These are phyloP conservation scores for Pestalotiopsis sp. DNA, from an alignment of 2,329 filamentous ascomycete genomes.

Conservation along the genomic window DNA sequence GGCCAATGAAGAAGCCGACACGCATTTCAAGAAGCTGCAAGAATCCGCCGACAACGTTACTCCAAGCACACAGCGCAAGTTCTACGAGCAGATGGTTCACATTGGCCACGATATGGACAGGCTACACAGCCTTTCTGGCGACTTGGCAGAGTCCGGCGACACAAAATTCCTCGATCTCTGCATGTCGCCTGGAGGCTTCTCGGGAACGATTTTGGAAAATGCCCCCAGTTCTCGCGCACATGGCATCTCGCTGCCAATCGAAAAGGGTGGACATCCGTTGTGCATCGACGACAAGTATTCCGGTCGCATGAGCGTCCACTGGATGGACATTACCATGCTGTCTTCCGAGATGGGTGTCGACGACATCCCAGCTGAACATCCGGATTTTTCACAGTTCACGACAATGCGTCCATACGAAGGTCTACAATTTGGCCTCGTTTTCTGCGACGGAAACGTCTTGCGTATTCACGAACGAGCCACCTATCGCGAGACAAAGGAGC, in stretches of 20 bases:
- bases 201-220: slow-evolving; percentile 35
- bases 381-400: slow-evolving; percentile 33
- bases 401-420: slow-evolving; percentile 23
- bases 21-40: slow-evolving; percentile 43
- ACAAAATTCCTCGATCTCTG: slow-evolving; percentile 54
- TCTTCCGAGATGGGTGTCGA: slow-evolving; percentile 43
- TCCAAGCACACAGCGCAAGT: slow-evolving; percentile 22
- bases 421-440: slow-evolving; percentile 44
- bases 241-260: slow-evolving; percentile 43
- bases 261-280: slow-evolving; percentile 43
- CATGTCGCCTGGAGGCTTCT: slow-evolving; percentile 58
- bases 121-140: slow-evolving; percentile 32
- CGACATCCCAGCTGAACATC: slow-evolving; percentile 34
- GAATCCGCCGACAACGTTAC: slow-evolving; percentile 35
- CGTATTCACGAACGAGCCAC: slow-evolving; percentile 21
- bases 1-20: slow-evolving; percentile 44
- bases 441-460: slow-evolving; percentile 37
- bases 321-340: slow-evolving; percentile 55
- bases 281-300: slow-evolving; percentile 23
- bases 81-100: slow-evolving; percentile 44
- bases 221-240: slow-evolving; percentile 36
- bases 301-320: slow-evolving; percentile 20
- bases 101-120: slow-evolving; percentile 46
- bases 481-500: slow-evolving; percentile 24
- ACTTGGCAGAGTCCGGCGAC: neutral